Evolutionary conservation across 495 filamentous ascomycete species (phyloP), one percentile per base, ranked within the genome.

Genomic region (Bacidia rubella): DNA sequence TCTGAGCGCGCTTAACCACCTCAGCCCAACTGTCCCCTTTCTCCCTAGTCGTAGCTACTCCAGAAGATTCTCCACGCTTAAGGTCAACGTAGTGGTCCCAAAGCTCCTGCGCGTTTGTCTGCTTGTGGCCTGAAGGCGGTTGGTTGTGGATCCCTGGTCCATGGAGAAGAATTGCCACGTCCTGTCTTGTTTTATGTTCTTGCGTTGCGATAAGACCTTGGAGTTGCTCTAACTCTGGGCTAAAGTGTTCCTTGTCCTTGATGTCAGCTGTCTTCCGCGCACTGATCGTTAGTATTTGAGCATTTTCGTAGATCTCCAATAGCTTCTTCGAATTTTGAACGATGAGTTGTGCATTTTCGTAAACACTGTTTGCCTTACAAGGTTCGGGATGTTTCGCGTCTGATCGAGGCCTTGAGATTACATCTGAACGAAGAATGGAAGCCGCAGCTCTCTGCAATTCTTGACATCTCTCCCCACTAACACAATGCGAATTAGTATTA

Each of bases 1-100:
- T 68, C 42, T 66, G 55, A n/a, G 63, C 62, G 55, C 67, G 63
- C 46, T 52, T 59, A 10, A 62, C 62, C 10, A 59, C 54, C 40
- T 47, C 54, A 10, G 49, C 57, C 67, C 61, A 70, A 39, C 41
- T 45, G 20, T 39, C 40, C 22, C 21, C 54, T 7, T 35, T 39
- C 29, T 47, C 29, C 20, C 11, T 10, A 15, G 23, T 47, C 19
- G 11, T n/a, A 21, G 49, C 23, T 11, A 21, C 21, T 35, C 29
- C 7, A 15, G n/a, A n/a, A n/a, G n/a, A 15, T 4, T 42, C 19
- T 17, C 32, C 24, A 7, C 22, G 7, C 4, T 51, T 46, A 19
- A 42, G 26, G 27, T 49, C 29, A 17, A n/a, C 27, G 17, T 19
- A 56, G 3, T 24, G 29, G 42, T 43, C 24, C 54, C 54, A 56